Percentiles rank a stretch among this genome's conserved stretches.
These are phyloP conservation scores for Blastobotrys ciferrii DNA, from an alignment of 1,139 yeast genomes.

Conservation along the genomic window DNA sequence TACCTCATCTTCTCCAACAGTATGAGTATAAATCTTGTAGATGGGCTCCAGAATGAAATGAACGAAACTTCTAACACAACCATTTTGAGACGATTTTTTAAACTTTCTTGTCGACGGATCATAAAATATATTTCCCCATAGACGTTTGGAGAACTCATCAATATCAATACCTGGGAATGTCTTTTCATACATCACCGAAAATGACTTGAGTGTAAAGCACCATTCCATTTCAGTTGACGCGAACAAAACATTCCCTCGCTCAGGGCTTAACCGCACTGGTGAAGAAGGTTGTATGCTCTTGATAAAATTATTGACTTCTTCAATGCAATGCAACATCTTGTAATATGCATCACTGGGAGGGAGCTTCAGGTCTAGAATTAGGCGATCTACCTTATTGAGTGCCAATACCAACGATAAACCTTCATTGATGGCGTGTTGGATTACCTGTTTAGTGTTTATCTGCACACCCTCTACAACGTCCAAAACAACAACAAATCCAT, in stretches of 20 bases:
- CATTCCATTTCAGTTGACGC: conserved; percentile 63
- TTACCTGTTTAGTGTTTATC: conserved; percentile 47
- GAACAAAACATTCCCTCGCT: conserved; percentile 64
- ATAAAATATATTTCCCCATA: conserved; percentile 80
- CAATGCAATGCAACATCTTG: conserved; percentile 62
- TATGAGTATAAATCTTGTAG: conserved; percentile 67
- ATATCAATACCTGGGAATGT: conserved; percentile 36
- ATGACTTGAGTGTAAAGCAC: conserved; percentile 64
- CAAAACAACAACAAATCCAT: conserved; percentile 67
- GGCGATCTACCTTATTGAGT: conserved; percentile 80
- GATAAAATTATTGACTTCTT: conserved; percentile 58
- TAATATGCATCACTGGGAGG: conserved; percentile 73
- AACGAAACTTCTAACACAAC: conserved; percentile 54
- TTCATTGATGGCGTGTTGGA: conserved; percentile 49
- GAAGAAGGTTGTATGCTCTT: conserved; percentile 13
- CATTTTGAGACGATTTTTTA: conserved; percentile 32
- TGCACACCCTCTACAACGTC: conserved; percentile 85
- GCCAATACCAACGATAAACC: conserved; percentile 57
- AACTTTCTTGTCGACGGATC: conserved; percentile 48
- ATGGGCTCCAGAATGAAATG: conserved; percentile 74
- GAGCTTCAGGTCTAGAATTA: conserved; percentile 70
- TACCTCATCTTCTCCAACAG: conserved; percentile 54
- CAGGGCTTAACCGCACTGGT: conserved; percentile 52
- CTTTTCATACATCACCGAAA: conserved; percentile 54
- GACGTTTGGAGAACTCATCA: conserved; percentile 45